These are phyloP conservation scores for Arabidopsis thaliana DNA, from an alignment of 345 rosid genomes.

Conservation along the genomic window TAIR10.1 NC_003070.9:26458001-26458500, in stretches of 20 bases:
- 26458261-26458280: not conserved
- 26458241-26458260: conserved; percentile 9
- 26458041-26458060: conserved; percentile 59
- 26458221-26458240: conserved; percentile 49
- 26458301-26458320: conserved; percentile 30
- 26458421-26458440: conserved; percentile 73
- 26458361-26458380: conserved; percentile 84
- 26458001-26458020: conserved; percentile 69
- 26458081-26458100: conserved; percentile 42
- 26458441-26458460: conserved; percentile 26
- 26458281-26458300: not conserved
- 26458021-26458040: conserved; percentile 74
- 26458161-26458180: conserved; percentile 60
- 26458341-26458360: conserved; percentile 68
- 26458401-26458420: conserved; percentile 69
- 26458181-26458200: conserved; percentile 51
- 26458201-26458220: conserved; percentile 58
- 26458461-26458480: conserved; percentile 1
- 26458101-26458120: conserved; percentile 51
- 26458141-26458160: conserved; percentile 58
- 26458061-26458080: conserved; percentile 51
- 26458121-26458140: conserved; percentile 66
- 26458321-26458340: conserved; percentile 66
- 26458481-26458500: conserved; percentile 16
- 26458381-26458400: conserved; percentile 77